Base-by-base conservation (phyloP, 2,329 filamentous ascomycete species). In the Aspergillus oerlinghausenensis region DNA sequence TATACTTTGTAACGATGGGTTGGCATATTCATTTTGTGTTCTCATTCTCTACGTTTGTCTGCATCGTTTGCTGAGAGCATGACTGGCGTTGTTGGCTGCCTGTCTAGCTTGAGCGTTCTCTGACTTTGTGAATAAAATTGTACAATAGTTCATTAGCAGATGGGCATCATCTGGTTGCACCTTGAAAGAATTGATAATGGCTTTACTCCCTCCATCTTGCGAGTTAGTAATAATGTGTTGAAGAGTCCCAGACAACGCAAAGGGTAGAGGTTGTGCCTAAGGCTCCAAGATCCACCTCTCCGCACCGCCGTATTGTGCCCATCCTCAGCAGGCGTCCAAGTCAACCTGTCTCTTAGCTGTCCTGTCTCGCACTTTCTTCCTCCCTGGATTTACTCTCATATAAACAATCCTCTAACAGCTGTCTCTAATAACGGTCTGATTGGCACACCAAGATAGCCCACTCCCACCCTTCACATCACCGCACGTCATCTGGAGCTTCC, bases 231-330 rank as follows among this genome's bases (percentile, higher is more conserved):
- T 23, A 3, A 23, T 23, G 23, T 3, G 21, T 23, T 23, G 23
- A 23, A 23, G 23, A 23, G 23, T 23, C 23, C 23, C 23, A 23
- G 23, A 23, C 23, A 23, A 23, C 25, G 29, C 11, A 8, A 43
- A 9, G 19, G 10, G 40, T n/a, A 26, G 11, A 26, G 21, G 23
- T 45, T 26, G 5, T 56, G 58, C 58, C 56, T 56, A 19, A 60
- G 56, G 56, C 56, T 35, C 2, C 19, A 45, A 54, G 57, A 35
- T n/a, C 50, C 32, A 17, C 48, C 51, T 9, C 42, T 51, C 55
- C 55, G 52, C 55, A 57, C 52, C 56, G 49, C 56, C 56, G 45
- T 51, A 49, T 35, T 48, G 26, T 47, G 52, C 25, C 28, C 55
- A 50, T 32, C 51, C 19, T 38, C 29, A 17, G 23, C 53, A 19